Evolutionary conservation across 768 basidiomycete genomes (phyloP), one percentile per base, ranked within the genome.

Genomic region (Basidioascus undulatus): DNA sequence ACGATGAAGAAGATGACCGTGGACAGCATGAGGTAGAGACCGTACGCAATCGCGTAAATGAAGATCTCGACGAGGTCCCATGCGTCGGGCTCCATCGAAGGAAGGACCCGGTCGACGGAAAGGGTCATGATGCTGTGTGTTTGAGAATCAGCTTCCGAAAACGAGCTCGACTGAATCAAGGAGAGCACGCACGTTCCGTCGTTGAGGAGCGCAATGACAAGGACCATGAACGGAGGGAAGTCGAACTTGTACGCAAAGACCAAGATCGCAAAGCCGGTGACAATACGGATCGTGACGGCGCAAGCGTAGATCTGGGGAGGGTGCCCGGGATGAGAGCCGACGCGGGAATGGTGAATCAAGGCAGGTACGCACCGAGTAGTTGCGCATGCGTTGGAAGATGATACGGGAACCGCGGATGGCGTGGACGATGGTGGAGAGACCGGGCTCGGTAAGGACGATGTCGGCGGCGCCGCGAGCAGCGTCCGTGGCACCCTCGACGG

Each of bases 151-250:
- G n/a, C n/a, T n/a, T n/a, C n/a, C n/a, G n/a, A n/a, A n/a, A n/a
- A n/a, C n/a, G n/a, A n/a, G n/a, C n/a, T n/a, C n/a, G n/a, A n/a
- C n/a, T n/a, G n/a, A n/a, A n/a, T n/a, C n/a, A n/a, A n/a, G n/a
- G n/a, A n/a, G n/a, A n/a, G n/a, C n/a, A n/a, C n/a, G n/a, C n/a
- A n/a, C n/a, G 89, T 94, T 57, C 89, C 89, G 57, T 96, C 89
- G 60, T 96, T 96, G 51, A 92, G 65, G 28, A 94, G 69, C 44
- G 89, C 89, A 49, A 96, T 86, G 60, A 94, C 82, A 59, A 96
- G 77, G 51, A 96, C 74, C 89, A 94, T 96, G 72, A 96, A 96
- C 11, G 89, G 84, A 50, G 89, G 89, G 83, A 26, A 24, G 1
- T 4, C 35, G 5, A 23, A 25, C 4, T 26, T 8, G 15, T 8